These are phyloP conservation scores for Aegilops umbellulata DNA, from an alignment of 176 grass and related monocot species.

Conservation along the genomic window DNA sequence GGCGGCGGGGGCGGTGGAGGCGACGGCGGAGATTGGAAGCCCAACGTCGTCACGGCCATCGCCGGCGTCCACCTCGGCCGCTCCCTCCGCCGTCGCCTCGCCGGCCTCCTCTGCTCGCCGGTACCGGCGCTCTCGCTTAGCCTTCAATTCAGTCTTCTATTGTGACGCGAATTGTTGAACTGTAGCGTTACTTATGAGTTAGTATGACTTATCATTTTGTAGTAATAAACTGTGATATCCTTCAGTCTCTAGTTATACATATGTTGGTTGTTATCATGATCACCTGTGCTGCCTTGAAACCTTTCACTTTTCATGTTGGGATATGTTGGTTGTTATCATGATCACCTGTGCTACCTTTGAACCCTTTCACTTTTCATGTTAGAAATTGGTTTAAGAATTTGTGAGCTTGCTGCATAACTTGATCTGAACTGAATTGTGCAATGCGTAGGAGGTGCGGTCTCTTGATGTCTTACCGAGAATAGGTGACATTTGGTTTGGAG, in stretches of 20 bases:
- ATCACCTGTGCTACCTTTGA: neutral
- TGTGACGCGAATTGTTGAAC: neutral
- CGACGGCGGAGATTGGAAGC: conserved; percentile 44
- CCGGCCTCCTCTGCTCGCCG: conserved; percentile 44
- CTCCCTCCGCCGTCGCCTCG: conserved; percentile 47
- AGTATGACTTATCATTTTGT: neutral
- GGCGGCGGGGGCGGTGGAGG: conserved; percentile 31
- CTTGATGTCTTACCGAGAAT: conserved; percentile 35
- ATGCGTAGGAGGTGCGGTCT: conserved; percentile 31
- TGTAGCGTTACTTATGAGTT: neutral
- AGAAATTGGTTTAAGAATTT: neutral
- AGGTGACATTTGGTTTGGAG: conserved; percentile 35
- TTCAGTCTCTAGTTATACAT: neutral
- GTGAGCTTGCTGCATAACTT: neutral
- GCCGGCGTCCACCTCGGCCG: conserved; percentile 47
- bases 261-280: neutral
- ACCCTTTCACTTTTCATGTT: neutral
- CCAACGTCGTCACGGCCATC: conserved; percentile 38
- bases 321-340: neutral
- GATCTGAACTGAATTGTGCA: neutral
- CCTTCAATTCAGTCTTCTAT: neutral
- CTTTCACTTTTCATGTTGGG: neutral
- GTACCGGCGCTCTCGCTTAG: neutral
- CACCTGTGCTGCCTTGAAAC: neutral
- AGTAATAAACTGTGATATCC: neutral